These are phyloP conservation scores for Hsuehochloa calcarea DNA, from an alignment of 176 grass and related monocot genomes.

Conservation along the genomic window DNA sequence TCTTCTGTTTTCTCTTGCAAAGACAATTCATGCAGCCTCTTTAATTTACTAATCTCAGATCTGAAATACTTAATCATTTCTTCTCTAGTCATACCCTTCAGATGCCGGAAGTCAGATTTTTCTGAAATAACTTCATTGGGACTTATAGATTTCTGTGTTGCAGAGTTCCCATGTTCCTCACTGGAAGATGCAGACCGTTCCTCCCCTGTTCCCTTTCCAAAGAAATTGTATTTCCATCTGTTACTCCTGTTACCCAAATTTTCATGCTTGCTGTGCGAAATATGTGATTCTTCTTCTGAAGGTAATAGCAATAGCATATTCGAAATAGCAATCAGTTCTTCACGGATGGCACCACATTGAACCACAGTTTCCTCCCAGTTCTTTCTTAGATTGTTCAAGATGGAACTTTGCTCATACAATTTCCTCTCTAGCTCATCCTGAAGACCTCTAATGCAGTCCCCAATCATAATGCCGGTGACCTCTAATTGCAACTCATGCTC, in stretches of 20 bases:
- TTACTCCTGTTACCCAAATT: conserved; percentile 49
- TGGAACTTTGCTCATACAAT: conserved; percentile 57
- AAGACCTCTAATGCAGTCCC: conserved; percentile 61
- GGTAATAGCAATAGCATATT: conserved; percentile 49
- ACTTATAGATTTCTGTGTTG: conserved; percentile 51
- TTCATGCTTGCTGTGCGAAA: conserved; percentile 39
- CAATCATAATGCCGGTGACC: conserved; percentile 57
- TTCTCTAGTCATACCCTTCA: conserved; percentile 71
- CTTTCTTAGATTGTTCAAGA: conserved; percentile 54
- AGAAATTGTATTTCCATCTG: conserved; percentile 69
- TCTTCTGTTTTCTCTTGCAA: conserved; percentile 98
- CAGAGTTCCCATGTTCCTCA: conserved; percentile 34
- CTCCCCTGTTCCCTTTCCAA: conserved; percentile 40
- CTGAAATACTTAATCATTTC: conserved; percentile 79
- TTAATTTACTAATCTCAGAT: conserved; percentile 92
- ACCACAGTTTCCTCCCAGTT: conserved; percentile 64
- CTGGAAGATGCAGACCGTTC: conserved; percentile 43
- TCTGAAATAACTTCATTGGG: conserved; percentile 69
- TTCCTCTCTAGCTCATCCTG: conserved; percentile 72
- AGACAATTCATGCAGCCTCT: conserved; percentile 68
- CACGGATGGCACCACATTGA: conserved; percentile 60
- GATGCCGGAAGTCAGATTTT: conserved; percentile 68
- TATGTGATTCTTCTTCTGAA: conserved; percentile 49
- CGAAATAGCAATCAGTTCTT: conserved; percentile 69
- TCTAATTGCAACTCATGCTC: conserved; percentile 81